Conservation (phyloP, 1,284 basidiomycete species). For the Ustilago shanxiensis region DNA sequence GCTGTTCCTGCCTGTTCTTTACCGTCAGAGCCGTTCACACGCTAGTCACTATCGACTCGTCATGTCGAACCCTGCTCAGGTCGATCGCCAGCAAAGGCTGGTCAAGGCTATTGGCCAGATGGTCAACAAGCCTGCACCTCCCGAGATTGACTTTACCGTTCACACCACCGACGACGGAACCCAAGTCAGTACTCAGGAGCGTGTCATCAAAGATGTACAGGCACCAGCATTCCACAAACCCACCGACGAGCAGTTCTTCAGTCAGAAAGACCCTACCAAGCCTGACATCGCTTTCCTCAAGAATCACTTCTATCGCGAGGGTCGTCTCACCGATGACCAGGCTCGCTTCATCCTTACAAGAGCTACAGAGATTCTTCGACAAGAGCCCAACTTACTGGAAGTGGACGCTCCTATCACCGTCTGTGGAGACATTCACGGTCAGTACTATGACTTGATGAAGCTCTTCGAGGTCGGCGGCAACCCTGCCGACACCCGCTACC, state of each 20-base stretch:
- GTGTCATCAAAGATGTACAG: slow-evolving; percentile 71
- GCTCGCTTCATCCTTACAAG: slow-evolving; percentile 87
- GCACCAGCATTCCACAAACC: slow-evolving; percentile 86
- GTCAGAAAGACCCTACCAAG: slow-evolving; percentile 65
- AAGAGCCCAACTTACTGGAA: slow-evolving; percentile 88
- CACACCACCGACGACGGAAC: slow-evolving; percentile 71
- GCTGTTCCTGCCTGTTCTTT: not conserved
- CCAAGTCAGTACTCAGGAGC: slow-evolving; percentile 71
- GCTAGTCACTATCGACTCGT: not conserved
- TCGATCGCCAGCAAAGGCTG: slow-evolving; percentile 54
- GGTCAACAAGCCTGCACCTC: slow-evolving; percentile 58
- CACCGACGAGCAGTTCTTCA: slow-evolving; percentile 87
- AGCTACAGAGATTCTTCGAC: slow-evolving; percentile 78
- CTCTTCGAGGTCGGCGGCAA: slow-evolving; percentile 70
- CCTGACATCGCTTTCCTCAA: slow-evolving; percentile 90
- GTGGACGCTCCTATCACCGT: slow-evolving; percentile 92
- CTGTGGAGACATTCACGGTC: slow-evolving; percentile 69
- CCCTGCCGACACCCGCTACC: slow-evolving; percentile 68
- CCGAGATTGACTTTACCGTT: slow-evolving; percentile 71
- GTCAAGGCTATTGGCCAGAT: slow-evolving; percentile 65
- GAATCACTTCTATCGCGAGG: slow-evolving; percentile 98
- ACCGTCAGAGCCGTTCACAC: slow-evolving; percentile 7
- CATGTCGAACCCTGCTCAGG: slow-evolving; percentile 29
- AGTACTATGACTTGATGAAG: slow-evolving; percentile 70
- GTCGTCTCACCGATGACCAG: slow-evolving; percentile 86